Evolutionary conservation across 169 alveolate genomes (phyloP).

Genomic region (Plasmodium blacklocki): DNA sequence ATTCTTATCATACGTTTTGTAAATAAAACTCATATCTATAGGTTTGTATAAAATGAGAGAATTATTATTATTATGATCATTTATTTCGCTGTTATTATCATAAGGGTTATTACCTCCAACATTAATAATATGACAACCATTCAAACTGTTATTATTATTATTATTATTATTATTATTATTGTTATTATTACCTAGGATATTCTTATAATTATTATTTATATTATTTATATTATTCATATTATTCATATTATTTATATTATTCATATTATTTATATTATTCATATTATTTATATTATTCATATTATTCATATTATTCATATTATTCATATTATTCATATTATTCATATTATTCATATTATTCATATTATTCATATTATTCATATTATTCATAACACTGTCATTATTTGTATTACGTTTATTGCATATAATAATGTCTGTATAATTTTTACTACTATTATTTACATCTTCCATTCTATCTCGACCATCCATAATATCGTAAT

Average conservation of each 20-base stretch:
- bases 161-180: neutral
- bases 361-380: no score
- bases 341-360: neutral
- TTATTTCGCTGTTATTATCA: neutral
- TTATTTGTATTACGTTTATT: no score
- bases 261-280: no score
- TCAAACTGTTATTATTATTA: neutral
- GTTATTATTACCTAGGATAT: neutral
- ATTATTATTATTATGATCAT: neutral
- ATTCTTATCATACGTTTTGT: conserved; percentile 58
- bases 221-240: neutral
- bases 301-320: no score
- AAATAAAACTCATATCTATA: conserved; percentile 65
- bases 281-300: no score
- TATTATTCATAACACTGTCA: no score
- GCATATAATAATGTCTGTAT: no score
- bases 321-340: neutral
- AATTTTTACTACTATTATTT: no score
- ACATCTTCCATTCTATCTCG: no score
- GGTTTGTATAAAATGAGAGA: neutral
- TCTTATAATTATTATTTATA: neutral
- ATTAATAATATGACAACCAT: neutral
- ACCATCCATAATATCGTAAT: no score
- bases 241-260: no score
- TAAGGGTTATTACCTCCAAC: neutral